phyloP scores from a whole-genome alignment of 192 early-diverging fungal species.

The Pilobolus umbonatus region DNA sequence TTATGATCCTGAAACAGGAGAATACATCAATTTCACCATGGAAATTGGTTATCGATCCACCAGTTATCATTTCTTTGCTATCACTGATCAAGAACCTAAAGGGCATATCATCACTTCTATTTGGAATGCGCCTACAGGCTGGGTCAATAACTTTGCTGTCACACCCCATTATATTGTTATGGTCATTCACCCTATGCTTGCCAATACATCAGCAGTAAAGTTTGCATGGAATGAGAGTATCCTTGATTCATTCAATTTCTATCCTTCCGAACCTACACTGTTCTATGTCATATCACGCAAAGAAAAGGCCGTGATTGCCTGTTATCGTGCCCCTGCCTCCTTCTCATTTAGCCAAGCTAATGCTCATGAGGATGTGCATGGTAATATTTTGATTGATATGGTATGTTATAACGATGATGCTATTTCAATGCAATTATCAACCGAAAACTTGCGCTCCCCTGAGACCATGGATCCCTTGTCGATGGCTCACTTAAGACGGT shows the following conservation, averaged over 20 bases:
- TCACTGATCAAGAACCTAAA: conserved; percentile 56
- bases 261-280: conserved; percentile 45
- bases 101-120: conserved; percentile 62
- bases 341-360: conserved; percentile 60
- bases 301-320: conserved; percentile 60
- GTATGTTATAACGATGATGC: conserved; percentile 57
- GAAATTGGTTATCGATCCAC: conserved; percentile 65
- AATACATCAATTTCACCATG: conserved; percentile 72
- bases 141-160: conserved; percentile 72
- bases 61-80: conserved; percentile 61
- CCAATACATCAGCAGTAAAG: conserved; percentile 54
- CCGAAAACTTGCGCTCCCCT: conserved; percentile 49
- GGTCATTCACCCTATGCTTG: conserved; percentile 53
- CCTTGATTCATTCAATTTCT: conserved; percentile 67
- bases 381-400: conserved; percentile 54
- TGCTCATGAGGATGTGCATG: conserved; percentile 60
- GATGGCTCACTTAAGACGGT: conserved; percentile 55
- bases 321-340: conserved; percentile 59
- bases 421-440: conserved; percentile 53
- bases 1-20: conserved; percentile 64
- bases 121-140: conserved; percentile 54
- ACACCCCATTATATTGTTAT: conserved; percentile 73
- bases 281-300: conserved; percentile 75
- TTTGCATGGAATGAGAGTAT: conserved; percentile 73
- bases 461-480: conserved; percentile 37